These are phyloP conservation scores for Pseudonectria buxi DNA, from an alignment of 2,329 filamentous ascomycete genomes.

Conservation along the genomic window DNA sequence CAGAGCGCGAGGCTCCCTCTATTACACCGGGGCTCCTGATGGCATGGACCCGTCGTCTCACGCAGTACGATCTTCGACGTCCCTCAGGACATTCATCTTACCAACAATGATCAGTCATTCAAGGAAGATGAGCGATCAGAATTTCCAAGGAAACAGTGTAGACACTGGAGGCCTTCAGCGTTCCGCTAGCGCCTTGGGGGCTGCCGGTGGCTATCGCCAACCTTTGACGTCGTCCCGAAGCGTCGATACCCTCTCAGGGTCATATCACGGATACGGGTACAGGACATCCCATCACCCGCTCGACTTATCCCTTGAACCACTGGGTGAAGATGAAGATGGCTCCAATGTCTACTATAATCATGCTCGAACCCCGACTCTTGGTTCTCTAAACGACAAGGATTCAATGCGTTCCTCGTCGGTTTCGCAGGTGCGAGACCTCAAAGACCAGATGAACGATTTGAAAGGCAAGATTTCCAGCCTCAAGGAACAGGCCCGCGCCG, in stretches of 20 bases:
- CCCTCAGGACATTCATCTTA: conserved; percentile 15
- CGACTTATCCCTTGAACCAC: conserved; percentile 42
- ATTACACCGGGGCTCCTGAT: conserved; percentile 36
- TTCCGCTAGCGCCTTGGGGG: conserved; percentile 58
- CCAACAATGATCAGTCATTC: conserved; percentile 15
- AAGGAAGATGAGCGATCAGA: conserved; percentile 28
- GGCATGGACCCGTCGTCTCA: conserved; percentile 48
- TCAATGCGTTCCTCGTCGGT: conserved; percentile 63
- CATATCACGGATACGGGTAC: conserved; percentile 23
- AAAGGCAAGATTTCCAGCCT: conserved; percentile 79
- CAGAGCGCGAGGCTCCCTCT: conserved; percentile 65
- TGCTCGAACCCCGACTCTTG: conserved; percentile 40
- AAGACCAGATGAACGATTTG: conserved; percentile 78
- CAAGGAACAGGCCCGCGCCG: conserved; percentile 70
- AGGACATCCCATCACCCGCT: conserved; percentile 34
- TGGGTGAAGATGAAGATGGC: conserved; percentile 46
- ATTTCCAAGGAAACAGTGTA: conserved; percentile 22
- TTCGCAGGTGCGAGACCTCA: conserved; percentile 65
- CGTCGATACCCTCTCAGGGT: conserved; percentile 33
- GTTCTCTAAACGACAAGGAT: conserved; percentile 37
- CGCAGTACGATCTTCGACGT: conserved; percentile 26
- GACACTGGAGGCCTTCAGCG: conserved; percentile 38
- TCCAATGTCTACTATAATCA: conserved; percentile 20
- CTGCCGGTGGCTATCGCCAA: conserved; percentile 52
- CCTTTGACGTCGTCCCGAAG: conserved; percentile 38